Evolutionary conservation across 306 rosid species (phyloP).

Genomic region (Cucurbita argyrosperma): DNA sequence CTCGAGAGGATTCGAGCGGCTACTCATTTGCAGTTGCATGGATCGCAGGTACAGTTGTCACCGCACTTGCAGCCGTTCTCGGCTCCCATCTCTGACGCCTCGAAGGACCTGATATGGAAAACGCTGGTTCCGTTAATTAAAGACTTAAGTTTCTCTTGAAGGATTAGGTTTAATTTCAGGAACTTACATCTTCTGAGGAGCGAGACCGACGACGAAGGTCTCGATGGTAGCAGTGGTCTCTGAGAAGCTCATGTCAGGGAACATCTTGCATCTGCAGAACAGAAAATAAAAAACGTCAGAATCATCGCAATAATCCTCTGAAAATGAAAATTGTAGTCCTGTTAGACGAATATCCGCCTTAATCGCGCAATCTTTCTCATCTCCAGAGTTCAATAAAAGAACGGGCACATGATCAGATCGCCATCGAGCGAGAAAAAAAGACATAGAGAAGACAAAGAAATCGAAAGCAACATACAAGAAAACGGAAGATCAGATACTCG

Average conservation of each 20-base stretch:
- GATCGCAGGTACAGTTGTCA: conserved; percentile 39
- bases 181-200: conserved; percentile 19
- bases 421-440: background rate
- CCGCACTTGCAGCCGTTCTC: conserved; percentile 65
- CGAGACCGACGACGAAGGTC: conserved; percentile 37
- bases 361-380: background rate
- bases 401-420: background rate
- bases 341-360: background rate
- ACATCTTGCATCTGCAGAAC: conserved; percentile 34
- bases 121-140: background rate
- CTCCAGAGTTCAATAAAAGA: background rate
- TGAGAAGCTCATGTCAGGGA: conserved; percentile 33
- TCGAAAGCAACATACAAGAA: background rate
- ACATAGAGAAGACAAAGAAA: background rate
- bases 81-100: conserved; percentile 32
- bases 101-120: conserved; percentile 13
- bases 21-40: conserved; percentile 54
- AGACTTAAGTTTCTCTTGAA: background rate
- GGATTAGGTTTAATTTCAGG: background rate
- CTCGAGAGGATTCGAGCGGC: background rate
- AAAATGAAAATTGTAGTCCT: background rate
- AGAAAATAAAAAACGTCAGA: background rate
- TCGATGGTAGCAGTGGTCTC: conserved; percentile 19
- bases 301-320: background rate
- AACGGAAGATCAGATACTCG: background rate